Conservation (phyloP, 306 rosid genomes). For the Cyclanthera cordifolia region DNA sequence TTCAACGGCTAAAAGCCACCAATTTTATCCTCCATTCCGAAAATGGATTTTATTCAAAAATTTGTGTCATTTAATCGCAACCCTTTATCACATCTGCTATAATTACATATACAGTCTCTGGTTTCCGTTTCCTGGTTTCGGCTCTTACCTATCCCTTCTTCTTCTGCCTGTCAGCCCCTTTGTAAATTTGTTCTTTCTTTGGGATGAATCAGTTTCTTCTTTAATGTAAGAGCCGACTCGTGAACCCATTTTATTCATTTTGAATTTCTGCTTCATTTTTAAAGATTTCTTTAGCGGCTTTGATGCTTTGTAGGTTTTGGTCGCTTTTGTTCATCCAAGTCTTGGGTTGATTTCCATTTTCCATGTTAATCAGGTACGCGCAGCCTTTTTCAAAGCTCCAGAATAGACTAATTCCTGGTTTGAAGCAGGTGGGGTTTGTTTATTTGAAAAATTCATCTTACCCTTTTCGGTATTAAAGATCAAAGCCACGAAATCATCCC, state of each 20-base stretch:
- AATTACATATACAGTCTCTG: not conserved
- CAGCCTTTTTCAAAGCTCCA: conserved; percentile 3
- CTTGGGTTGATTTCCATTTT: not conserved
- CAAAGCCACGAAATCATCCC: not conserved
- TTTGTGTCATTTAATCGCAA: not conserved
- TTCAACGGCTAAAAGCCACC: not conserved
- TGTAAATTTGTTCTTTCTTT: not conserved
- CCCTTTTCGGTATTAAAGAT: conserved; percentile 1
- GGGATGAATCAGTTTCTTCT: conserved; percentile 2
- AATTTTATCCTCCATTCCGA: not conserved
- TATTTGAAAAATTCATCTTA: not conserved
- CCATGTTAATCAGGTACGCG: not conserved
- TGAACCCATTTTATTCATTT: not conserved
- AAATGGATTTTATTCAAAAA: not conserved
- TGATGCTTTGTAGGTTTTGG: not conserved
- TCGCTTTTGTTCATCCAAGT: not conserved
- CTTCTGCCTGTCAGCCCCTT: not conserved
- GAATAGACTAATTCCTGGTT: conserved; percentile 12
- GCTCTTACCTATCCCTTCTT: not conserved
- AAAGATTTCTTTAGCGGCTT: not conserved
- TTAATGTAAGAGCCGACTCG: not conserved
- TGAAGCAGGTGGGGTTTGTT: conserved; percentile 7
- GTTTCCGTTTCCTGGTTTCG: not conserved
- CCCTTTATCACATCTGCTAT: conserved; percentile 2
- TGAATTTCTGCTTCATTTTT: not conserved